Conservation (phyloP, 2,329 filamentous ascomycete genomes). For the Stemphylium vesicarium region DNA sequence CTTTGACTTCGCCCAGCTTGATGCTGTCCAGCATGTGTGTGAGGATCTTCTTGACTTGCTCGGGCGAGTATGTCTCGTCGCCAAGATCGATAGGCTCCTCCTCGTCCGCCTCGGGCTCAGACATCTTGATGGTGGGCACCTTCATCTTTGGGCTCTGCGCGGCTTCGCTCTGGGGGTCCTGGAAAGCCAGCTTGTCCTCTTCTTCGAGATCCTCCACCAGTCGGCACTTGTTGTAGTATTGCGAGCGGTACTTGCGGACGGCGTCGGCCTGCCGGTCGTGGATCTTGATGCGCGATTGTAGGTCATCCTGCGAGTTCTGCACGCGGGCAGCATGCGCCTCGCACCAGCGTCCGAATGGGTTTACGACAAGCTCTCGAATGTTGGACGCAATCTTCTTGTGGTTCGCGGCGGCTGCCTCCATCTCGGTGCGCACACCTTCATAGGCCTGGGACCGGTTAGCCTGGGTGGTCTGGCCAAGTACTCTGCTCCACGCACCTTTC, state of each 20-base stretch:
- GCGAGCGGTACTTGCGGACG: constrained; percentile 90
- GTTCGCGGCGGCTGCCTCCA: constrained; percentile 86
- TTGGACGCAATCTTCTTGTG: constrained; percentile 96
- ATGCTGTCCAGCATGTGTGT: constrained; percentile 85
- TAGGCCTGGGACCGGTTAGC: constrained; percentile 72
- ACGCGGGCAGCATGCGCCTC: constrained; percentile 91
- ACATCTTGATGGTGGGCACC: constrained; percentile 89
- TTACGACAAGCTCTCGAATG: constrained; percentile 93
- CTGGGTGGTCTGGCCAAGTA: background rate
- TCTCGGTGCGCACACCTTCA: constrained; percentile 89
- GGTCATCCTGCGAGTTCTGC: constrained; percentile 91
- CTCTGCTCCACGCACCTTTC: constrained; percentile 70
- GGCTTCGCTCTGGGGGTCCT: constrained; percentile 70
- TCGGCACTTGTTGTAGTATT: constrained; percentile 99
- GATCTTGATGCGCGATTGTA: constrained; percentile 87
- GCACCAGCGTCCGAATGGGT: constrained; percentile 94
- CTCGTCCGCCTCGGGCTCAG: constrained; percentile 67
- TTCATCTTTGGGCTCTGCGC: constrained; percentile 60
- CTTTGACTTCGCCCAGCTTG: constrained; percentile 88
- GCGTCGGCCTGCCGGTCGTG: constrained; percentile 90
- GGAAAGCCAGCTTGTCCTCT: constrained; percentile 97
- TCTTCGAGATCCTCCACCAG: constrained; percentile 96
- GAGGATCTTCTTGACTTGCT: constrained; percentile 90
- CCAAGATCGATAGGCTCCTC: constrained; percentile 91
- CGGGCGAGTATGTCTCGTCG: constrained; percentile 81